Base-by-base conservation (phyloP, 495 filamentous ascomycete genomes). In the Penicillium simplicissimum region DNA sequence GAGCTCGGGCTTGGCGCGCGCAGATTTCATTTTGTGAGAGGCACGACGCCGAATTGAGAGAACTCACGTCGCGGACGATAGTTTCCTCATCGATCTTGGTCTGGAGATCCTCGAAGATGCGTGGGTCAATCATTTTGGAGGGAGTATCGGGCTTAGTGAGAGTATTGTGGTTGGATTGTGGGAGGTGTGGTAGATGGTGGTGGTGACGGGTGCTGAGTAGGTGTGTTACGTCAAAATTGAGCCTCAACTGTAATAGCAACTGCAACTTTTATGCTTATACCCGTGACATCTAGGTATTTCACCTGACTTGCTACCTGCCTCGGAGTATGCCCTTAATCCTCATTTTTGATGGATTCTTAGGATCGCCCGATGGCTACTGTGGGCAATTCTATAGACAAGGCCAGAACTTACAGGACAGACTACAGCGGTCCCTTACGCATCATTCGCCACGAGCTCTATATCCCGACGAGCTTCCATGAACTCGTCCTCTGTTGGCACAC, bases 31-130 rank as follows among this genome's bases (percentile, higher is more conserved):
- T 17, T 25, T 56, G 25, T 45, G 54, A 31, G 23, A 31, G 45
- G 34, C 45, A 19, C 47, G 51, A 37, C 58, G 59, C 47, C 47
- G 55, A 55, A 59, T 37, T 33, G 40, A 43, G 33, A 11, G 8
- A n/a, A 67, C 78, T 69, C 71, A 89, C 87, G 70, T 97, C 94
- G 64, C 90, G 87, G 51, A 95, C 83, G 43, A 81, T 78, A 17
- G 83, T 79, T 74, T 98, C 95, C 69, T 94, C 88, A 68, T 98
- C 96, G 65, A 97, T 90, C 70, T 92, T 93, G 47, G 84, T 77
- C 73, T 97, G 94, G 58, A 98, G 88, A 68, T 88, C 81, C 62
- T 92, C 87, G 73, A 98, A 97, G 67, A 98, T 93, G 33, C 78
- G 82, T 48, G 90, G 87, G 74, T 96, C 87, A 51, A 97, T 88